Evolutionary conservation across 208 protist species (phyloP).

Genomic region (Phytomonas serpens): DNA sequence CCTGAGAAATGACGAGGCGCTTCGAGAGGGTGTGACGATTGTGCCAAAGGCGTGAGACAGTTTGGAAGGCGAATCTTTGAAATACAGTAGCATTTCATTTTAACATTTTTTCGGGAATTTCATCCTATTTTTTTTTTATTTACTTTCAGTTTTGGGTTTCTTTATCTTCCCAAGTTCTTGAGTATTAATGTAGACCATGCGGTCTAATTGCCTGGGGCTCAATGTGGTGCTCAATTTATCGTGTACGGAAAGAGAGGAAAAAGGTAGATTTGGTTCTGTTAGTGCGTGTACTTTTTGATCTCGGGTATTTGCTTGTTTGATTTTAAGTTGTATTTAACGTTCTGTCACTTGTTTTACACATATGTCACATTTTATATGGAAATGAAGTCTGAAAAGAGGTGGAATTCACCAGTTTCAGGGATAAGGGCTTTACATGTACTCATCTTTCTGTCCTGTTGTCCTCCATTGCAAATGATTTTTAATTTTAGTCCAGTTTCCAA

Average conservation of each 20-base stretch:
- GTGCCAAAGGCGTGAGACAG: neutral
- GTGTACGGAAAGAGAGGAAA: neutral
- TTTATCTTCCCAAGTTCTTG: conserved; percentile 12
- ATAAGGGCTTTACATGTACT: conserved; percentile 3
- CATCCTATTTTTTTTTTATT: conserved; percentile 4
- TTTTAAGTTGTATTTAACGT: neutral
- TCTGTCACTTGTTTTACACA: neutral
- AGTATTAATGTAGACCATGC: neutral
- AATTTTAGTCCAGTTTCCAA: neutral
- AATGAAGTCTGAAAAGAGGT: neutral
- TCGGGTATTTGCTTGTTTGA: conserved; percentile 5
- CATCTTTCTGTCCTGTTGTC: conserved; percentile 11
- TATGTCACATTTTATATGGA: conserved; percentile 1
- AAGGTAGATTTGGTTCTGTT: conserved; percentile 1
- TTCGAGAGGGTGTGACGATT: neutral
- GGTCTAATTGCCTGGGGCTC: neutral
- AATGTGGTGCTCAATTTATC: conserved; percentile 2
- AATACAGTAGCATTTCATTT: conserved; percentile 3
- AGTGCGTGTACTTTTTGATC: neutral
- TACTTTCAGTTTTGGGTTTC: conserved; percentile 12
- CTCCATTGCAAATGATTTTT: conserved; percentile 2
- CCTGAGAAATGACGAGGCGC: neutral
- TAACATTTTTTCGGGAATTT: conserved; percentile 12
- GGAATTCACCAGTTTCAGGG: neutral
- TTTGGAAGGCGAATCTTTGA: neutral